Evolutionary conservation across 352 stramenopile species (phyloP), one percentile per base, ranked within the genome.

Genomic region (Phytophthora pseudosyringae): DNA sequence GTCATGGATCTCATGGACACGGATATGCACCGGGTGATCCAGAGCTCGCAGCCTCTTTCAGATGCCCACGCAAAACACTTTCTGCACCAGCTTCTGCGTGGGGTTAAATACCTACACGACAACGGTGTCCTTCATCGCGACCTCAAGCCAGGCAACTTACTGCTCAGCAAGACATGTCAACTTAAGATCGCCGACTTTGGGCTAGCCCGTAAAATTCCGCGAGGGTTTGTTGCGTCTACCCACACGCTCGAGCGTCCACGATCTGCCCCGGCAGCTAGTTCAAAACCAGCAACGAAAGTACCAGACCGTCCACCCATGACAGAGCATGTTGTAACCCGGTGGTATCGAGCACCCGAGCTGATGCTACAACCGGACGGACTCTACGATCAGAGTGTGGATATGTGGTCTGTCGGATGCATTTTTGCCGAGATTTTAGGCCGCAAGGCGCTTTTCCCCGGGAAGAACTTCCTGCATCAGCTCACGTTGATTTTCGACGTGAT

Each of bases 1-100:
- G 74, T 97, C 5, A 98, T 98, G 93, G 91, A 98, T 44, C 86
- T 98, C 58, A 94, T 98, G 80, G 94, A 98, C 69, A 98, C 88
- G 3, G 94, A 98, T 62, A 74, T 98, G 73, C 89, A 97, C 46
- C 80, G 86, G 15, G 83, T 97, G 43, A 95, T 97, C 16, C 86
- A 96, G 51, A 94, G 83, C 55, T 86, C 83, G 2, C 83, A 92
- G 56, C 58, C 75, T 18, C 77, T 94, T 15, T 90, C 83, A 1
- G 83, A 92, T 53, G 76, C 80, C 1, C 85, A 94, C 39, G 67
- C 88, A 54, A 95, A 96, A 45, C 97, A 93, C 61, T 98, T 98
- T 64, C 77, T 98, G n/a, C 90, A 95, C 55, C 92, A 98, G 58
- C 72, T 98, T 13, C 69, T 98, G 3, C 78, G 90, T 5, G 93